These are phyloP conservation scores for Vicia villosa DNA, from an alignment of 306 rosid species.

Conservation along the genomic window DNA sequence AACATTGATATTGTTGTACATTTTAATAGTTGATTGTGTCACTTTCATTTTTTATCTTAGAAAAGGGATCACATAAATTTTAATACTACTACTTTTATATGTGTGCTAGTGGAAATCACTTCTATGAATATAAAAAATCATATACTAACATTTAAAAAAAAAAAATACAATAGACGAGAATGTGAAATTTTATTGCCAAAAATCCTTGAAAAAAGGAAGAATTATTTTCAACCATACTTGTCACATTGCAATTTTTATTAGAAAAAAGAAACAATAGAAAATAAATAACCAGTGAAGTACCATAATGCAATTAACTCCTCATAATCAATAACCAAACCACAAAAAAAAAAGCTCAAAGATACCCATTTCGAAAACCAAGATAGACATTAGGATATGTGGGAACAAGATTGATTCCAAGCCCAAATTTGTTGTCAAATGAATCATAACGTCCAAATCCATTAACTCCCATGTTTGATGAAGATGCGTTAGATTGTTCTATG, in stretches of 20 bases:
- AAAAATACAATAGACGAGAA: neutral
- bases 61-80: too few species aligned
- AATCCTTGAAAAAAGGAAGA: constrained; percentile 29
- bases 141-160: neutral
- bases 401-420: constrained; percentile 19
- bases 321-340: constrained; percentile 20
- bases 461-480: constrained; percentile 14
- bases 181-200: constrained; percentile 10
- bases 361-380: constrained; percentile 40
- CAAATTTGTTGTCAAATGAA: constrained; percentile 34
- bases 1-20: neutral
- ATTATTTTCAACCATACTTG: constrained; percentile 18
- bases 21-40: neutral
- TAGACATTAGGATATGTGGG: constrained; percentile 34
- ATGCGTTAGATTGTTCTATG: constrained; percentile 26
- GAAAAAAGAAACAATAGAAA: neutral
- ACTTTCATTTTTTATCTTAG: neutral
- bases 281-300: constrained; percentile 26
- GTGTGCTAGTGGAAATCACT: neutral
- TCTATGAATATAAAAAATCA: neutral
- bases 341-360: constrained; percentile 39
- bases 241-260: neutral
- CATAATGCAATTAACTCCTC: constrained; percentile 9
- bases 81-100: neutral
- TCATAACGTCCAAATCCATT: constrained; percentile 35